A percentile compares a stretch with the other conserved stretches of the same genome.
phyloP scores from a whole-genome alignment of 129 eudicot genomes.

The Artemisia argyi region DNA sequence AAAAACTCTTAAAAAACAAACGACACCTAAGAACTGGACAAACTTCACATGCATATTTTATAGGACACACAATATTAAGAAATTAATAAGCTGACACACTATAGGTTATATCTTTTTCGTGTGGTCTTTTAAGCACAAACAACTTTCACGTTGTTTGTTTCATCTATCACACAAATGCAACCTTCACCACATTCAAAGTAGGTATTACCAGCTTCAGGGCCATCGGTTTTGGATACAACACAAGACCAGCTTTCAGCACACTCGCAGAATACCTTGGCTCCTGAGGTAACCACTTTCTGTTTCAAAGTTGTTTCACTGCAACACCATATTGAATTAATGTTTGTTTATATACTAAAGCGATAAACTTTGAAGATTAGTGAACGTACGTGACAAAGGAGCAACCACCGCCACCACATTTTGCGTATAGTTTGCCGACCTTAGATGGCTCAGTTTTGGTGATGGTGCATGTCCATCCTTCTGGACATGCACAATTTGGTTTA shows the following conservation, averaged over 20 bases:
- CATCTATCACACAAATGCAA: conserved; percentile 33
- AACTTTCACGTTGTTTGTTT: conserved; percentile 30
- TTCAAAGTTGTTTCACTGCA: conserved; percentile 26
- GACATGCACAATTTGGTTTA: conserved; percentile 33
- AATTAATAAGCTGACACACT: background rate
- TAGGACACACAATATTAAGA: conserved; percentile 13
- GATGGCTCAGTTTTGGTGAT: conserved; percentile 32
- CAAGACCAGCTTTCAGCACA: conserved; percentile 34
- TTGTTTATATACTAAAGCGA: conserved; percentile 7
- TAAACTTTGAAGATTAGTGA: conserved; percentile 6
- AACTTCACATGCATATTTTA: conserved; percentile 7
- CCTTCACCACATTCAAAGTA: conserved; percentile 35
- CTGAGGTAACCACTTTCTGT: conserved; percentile 14
- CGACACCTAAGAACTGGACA: background rate
- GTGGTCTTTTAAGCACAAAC: conserved; percentile 15
- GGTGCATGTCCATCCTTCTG: conserved; percentile 37
- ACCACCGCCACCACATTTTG: conserved; percentile 30
- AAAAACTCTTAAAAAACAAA: no score
- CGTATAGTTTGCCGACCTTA: conserved; percentile 24
- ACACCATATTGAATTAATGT: conserved; percentile 10
- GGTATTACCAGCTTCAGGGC: conserved; percentile 30
- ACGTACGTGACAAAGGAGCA: conserved; percentile 25
- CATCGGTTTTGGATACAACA: conserved; percentile 23
- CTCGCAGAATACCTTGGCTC: conserved; percentile 29
- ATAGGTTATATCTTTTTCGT: background rate